A percentile compares a stretch with the other conserved stretches of the same genome.
Evolutionary conservation across 2,329 filamentous ascomycete genomes (phyloP).

Genomic region (Endoconidiophora laricicola): DNA sequence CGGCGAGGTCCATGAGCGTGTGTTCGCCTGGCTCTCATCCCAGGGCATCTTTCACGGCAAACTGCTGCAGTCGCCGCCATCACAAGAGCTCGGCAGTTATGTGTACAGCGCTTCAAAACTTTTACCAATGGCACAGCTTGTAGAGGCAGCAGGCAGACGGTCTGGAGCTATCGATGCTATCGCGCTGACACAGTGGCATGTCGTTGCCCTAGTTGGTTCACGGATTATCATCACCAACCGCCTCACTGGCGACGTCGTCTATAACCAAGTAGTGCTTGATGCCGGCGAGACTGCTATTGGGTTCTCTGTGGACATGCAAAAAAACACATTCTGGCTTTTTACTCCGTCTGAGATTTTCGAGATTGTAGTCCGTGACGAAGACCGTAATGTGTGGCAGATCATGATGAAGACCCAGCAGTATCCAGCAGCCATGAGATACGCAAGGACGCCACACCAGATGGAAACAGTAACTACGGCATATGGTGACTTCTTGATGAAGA

Average conservation of each 20-base stretch:
- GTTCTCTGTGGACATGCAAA: conserved; percentile 75
- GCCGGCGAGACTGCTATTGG: conserved; percentile 66
- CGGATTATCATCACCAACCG: conserved; percentile 74
- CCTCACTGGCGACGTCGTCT: conserved; percentile 69
- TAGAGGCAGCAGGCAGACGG: conserved; percentile 48
- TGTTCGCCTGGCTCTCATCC: conserved; percentile 79
- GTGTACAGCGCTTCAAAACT: conserved; percentile 68
- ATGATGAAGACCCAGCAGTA: conserved; percentile 79
- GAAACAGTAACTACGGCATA: conserved; percentile 85
- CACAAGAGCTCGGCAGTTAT: conserved; percentile 48
- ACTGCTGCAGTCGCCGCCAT: conserved; percentile 44
- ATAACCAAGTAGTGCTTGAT: conserved; percentile 74
- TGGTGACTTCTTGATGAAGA: conserved; percentile 70
- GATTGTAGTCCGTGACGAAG: conserved; percentile 78
- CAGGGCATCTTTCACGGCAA: conserved; percentile 82
- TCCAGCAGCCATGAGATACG: conserved; percentile 72
- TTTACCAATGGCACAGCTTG: conserved; percentile 56
- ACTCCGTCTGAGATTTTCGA: conserved; percentile 85
- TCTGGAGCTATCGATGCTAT: conserved; percentile 65
- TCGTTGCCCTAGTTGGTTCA: conserved; percentile 66
- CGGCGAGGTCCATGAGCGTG: conserved; percentile 45
- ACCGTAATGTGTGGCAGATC: conserved; percentile 86
- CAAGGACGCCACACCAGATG: conserved; percentile 62
- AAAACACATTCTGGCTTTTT: conserved; percentile 96
- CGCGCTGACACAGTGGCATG: conserved; percentile 84